A percentile compares a stretch with the other conserved stretches of the same genome.
These are phyloP conservation scores for Metschnikowia borealis DNA, from an alignment of 805 yeast species.

Conservation along the genomic window DNA sequence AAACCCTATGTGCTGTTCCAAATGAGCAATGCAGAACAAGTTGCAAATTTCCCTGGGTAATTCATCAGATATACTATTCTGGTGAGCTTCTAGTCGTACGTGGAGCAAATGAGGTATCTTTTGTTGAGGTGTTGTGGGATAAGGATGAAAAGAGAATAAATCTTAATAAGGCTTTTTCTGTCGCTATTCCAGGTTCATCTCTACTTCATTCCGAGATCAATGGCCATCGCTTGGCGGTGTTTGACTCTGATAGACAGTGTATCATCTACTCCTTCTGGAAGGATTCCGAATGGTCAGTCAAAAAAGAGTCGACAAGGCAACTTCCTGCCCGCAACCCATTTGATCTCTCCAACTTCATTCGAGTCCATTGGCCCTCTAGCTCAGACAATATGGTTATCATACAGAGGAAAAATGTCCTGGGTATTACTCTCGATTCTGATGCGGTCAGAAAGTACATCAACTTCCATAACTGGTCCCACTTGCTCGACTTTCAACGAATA, in stretches of 20 bases:
- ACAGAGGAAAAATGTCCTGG: constrained; percentile 9
- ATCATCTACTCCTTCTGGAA: constrained; percentile 3
- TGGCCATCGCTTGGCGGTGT: constrained; percentile 4
- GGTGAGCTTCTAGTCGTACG: constrained; percentile 12
- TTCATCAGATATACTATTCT: constrained; percentile 10
- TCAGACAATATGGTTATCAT: constrained; percentile 5
- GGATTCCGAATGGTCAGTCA: constrained; percentile 6
- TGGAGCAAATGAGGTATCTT: constrained; percentile 5
- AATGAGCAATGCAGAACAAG: neutral
- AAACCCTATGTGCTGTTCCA: constrained; percentile 6
- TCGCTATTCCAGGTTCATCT: neutral
- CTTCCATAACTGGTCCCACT: constrained; percentile 15
- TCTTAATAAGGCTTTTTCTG: constrained; percentile 5
- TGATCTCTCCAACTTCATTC: constrained; percentile 11
- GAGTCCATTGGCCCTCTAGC: constrained; percentile 11
- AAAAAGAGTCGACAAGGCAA: neutral
- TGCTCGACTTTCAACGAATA: constrained; percentile 10
- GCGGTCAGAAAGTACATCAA: constrained; percentile 8
- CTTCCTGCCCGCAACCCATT: constrained; percentile 7
- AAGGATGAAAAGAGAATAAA: constrained; percentile 7
- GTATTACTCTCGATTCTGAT: neutral
- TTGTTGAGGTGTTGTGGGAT: constrained; percentile 11
- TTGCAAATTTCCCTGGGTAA: constrained; percentile 6
- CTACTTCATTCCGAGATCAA: constrained; percentile 6
- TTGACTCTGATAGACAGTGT: constrained; percentile 5